phyloP scores from a whole-genome alignment of 805 yeast genomes.

The Metschnikowia lachancei region DNA sequence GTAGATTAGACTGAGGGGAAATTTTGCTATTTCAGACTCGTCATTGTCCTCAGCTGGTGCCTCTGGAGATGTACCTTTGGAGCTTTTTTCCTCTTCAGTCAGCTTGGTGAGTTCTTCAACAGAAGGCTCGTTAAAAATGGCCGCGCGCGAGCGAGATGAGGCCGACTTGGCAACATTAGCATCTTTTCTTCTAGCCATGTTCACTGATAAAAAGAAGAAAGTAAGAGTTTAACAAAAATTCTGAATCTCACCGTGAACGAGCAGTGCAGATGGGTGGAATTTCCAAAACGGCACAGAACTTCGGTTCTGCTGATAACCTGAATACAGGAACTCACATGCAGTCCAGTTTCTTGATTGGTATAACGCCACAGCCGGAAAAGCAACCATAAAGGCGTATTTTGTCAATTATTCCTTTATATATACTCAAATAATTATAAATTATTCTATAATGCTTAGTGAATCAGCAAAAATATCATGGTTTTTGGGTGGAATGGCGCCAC shows the following conservation, averaged over 20 bases:
- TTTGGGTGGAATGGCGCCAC: too few species aligned
- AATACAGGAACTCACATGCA: too few species aligned
- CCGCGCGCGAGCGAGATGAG: slow-evolving; percentile 18
- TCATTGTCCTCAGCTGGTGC: slow-evolving; percentile 7
- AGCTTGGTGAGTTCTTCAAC: slow-evolving; percentile 3
- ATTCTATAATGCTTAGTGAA: too few species aligned
- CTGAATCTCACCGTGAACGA: background rate
- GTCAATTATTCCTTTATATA: too few species aligned
- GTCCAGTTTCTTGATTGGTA: too few species aligned
- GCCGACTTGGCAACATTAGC: slow-evolving; percentile 10
- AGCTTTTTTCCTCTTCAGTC: background rate
- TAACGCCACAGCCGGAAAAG: too few species aligned
- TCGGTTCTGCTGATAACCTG: too few species aligned
- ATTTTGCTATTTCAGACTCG: slow-evolving; percentile 9
- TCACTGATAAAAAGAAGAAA: background rate
- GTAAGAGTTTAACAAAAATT: slow-evolving; percentile 3
- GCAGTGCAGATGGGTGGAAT: background rate
- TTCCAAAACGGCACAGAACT: too few species aligned
- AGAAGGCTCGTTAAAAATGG: slow-evolving; percentile 13
- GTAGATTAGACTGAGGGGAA: slow-evolving; percentile 24
- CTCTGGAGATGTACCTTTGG: background rate
- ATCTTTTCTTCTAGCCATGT: slow-evolving; percentile 20
- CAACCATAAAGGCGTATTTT: too few species aligned
- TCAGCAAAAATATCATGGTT: too few species aligned
- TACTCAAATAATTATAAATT: too few species aligned